Percentiles rank a stretch among this genome's conserved stretches.
These are phyloP conservation scores for Platanthera guangdongensis DNA, from an alignment of 106 monocot species.

Conservation along the genomic window DNA sequence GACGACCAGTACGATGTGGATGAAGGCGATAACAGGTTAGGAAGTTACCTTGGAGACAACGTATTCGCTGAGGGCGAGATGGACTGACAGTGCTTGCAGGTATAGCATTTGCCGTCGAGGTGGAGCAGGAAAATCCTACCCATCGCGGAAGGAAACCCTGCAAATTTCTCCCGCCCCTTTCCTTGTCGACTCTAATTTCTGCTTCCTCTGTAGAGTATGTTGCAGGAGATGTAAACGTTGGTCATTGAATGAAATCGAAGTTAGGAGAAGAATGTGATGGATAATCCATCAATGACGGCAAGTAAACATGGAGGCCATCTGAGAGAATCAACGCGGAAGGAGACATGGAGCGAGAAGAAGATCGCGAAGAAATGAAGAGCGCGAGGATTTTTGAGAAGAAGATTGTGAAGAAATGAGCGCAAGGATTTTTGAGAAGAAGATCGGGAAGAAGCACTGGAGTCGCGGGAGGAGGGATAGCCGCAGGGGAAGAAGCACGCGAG, in stretches of 20 bases:
- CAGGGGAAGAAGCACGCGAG: no score
- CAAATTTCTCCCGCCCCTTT: background rate
- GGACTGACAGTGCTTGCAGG: constrained; percentile 61
- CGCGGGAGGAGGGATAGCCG: no score
- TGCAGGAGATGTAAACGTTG: background rate
- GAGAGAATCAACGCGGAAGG: no score
- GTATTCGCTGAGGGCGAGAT: constrained; percentile 25
- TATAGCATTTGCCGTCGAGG: constrained; percentile 62
- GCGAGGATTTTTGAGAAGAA: no score
- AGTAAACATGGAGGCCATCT: no score
- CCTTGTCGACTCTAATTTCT: background rate
- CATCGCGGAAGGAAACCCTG: constrained; percentile 22
- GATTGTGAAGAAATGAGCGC: no score
- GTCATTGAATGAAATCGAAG: background rate
- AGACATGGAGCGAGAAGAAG: no score
- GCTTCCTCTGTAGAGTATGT: background rate
- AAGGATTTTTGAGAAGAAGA: no score
- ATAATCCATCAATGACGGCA: no score
- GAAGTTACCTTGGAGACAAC: constrained; percentile 52
- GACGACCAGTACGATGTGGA: background rate
- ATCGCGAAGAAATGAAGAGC: no score
- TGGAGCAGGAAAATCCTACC: constrained; percentile 39
- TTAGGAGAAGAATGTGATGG: no score
- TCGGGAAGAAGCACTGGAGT: no score
- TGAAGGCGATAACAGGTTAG: background rate